Conservation (phyloP, 129 eudicot species). For the Lonicera japonica region DNA sequence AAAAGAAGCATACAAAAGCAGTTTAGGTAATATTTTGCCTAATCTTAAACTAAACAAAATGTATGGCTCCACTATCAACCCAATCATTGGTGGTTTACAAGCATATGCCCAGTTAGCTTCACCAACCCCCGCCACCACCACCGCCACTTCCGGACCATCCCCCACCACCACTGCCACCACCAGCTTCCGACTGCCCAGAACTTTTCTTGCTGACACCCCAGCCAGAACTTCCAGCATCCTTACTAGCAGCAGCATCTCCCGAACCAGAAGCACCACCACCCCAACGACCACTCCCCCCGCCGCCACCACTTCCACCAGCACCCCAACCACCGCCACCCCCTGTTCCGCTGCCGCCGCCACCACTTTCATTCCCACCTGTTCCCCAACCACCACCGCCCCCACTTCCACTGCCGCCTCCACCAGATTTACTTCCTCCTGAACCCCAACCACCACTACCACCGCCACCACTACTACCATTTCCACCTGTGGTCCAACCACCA, state of each 20-base stretch:
- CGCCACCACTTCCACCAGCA: constrained; percentile 27
- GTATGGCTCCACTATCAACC: too few species aligned
- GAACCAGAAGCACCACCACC: constrained; percentile 55
- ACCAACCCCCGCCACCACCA: too few species aligned
- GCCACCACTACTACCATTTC: not conserved
- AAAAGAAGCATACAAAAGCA: too few species aligned
- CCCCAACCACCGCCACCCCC: constrained; percentile 38
- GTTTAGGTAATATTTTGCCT: too few species aligned
- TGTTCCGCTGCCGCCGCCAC: constrained; percentile 19
- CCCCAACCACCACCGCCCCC: constrained; percentile 29
- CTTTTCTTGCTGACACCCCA: too few species aligned
- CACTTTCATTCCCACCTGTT: not conserved
- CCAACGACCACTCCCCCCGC: constrained; percentile 54
- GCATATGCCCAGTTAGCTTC: too few species aligned
- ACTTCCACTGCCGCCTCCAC: constrained; percentile 13
- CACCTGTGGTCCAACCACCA: constrained; percentile 17
- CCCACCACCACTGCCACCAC: constrained; percentile 22
- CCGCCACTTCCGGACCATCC: constrained; percentile 34
- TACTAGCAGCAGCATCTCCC: constrained; percentile 32
- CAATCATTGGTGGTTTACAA: too few species aligned
- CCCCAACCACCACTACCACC: not conserved
- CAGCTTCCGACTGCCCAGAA: constrained; percentile 19
- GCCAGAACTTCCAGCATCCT: too few species aligned
- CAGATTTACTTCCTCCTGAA: constrained; percentile 25
- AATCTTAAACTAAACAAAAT: too few species aligned